Base-by-base conservation (phyloP, 1,284 basidiomycete species). In the Ustilago xerochloae region DNA sequence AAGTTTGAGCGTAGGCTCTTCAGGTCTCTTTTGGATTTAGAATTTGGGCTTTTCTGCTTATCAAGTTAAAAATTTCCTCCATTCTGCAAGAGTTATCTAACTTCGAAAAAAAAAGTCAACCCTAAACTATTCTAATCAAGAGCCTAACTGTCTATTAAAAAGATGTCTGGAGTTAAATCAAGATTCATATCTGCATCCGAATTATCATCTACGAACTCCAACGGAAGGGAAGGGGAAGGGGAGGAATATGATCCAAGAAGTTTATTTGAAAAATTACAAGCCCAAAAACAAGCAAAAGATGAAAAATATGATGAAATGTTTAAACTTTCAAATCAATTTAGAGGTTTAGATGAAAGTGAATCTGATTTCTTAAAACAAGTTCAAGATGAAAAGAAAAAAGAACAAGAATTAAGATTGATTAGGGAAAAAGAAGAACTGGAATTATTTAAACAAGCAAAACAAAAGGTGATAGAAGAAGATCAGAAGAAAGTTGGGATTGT, bases 331-430 rank as follows among this genome's bases (percentile, higher is more conserved):
- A 82, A 82, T 28, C 81, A 82, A 56, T 84, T 81, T 41, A 58
- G 82, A 0, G 82, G 82, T 0, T 71, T 84, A 18, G 81, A 84
- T 49, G 81, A 82, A 35, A 70, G 47, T 13, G 82, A 84, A 56
- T 58, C 60, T 7, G 66, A 61, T 7, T 84, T 84, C 26, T 60
- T 84, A 2, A 66, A 72, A 1, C 57, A 78, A n/a, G 67, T 84
- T 8, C 70, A 43, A 4, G 43, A 26, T 2, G 57, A 66, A 22
- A 68, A 63, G 35, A 48, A 50, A n/a, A 43, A 51, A 1, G 63
- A 75, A 22, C 75, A 77, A 28, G 15, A 32, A 26, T 36, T 58
- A 8, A 68, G 58, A 54, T 26, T 30, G 28, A 16, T 28, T 10
- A 55, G 66, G 41, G 79, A 79, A 30, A 48, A 38, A 3, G 45